Conservation (phyloP, 1,284 basidiomycete genomes). For the Takashimella tepidaria region DNA sequence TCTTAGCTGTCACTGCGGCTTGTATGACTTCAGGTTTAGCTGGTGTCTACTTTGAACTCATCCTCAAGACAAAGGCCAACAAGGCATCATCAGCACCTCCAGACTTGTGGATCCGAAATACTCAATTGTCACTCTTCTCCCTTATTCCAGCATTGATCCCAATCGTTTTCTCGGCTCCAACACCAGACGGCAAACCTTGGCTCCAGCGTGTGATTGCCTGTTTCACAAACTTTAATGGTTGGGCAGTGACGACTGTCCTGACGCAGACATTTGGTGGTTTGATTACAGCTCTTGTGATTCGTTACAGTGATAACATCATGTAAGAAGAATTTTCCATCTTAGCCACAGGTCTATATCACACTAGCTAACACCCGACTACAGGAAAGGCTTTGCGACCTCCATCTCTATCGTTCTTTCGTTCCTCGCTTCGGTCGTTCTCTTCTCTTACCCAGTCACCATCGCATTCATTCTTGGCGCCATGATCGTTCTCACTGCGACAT, state of each 20-base stretch:
- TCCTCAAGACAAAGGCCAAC: constrained; percentile 68
- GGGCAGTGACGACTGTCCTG: constrained; percentile 85
- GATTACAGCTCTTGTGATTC: constrained; percentile 67
- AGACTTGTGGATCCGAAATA: constrained; percentile 94
- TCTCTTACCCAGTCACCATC: constrained; percentile 78
- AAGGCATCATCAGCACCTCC: constrained; percentile 21
- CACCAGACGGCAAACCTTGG: constrained; percentile 31
- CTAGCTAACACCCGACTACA: constrained; percentile 10
- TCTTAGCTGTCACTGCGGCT: constrained; percentile 77
- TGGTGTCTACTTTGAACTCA: constrained; percentile 98
- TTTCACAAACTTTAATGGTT: constrained; percentile 62
- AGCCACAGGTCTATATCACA: neutral
- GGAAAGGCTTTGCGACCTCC: constrained; percentile 88
- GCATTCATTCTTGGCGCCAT: constrained; percentile 76
- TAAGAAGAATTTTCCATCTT: constrained; percentile 16
- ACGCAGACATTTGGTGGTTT: constrained; percentile 87
- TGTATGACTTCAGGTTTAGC: constrained; percentile 97
- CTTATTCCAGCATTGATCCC: constrained; percentile 83
- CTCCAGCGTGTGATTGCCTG: constrained; percentile 29
- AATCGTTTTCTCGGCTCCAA: constrained; percentile 58
- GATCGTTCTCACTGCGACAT: constrained; percentile 79
- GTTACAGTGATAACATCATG: constrained; percentile 52
- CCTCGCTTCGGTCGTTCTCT: constrained; percentile 78
- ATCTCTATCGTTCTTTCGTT: constrained; percentile 90
- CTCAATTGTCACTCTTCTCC: constrained; percentile 91